Base-by-base conservation (phyloP, 208 protist species). In the Porcisia hertigi region DNA sequence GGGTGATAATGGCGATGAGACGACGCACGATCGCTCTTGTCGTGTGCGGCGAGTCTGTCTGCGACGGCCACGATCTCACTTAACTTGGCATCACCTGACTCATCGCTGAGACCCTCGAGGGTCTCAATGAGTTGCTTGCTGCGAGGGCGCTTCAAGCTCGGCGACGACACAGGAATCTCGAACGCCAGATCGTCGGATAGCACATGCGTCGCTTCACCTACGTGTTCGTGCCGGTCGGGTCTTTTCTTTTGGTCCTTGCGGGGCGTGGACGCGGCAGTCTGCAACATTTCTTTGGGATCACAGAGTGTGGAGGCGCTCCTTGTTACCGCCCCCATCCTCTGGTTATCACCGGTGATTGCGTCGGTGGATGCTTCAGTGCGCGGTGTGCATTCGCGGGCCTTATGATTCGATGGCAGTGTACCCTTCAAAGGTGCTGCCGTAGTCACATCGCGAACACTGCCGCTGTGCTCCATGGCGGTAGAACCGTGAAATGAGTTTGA, bases 141-240 rank as follows among this genome's bases (percentile, higher is more conserved):
- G 11, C 11, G 20, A 8, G 4, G 64, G 8, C 57, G 16, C 30
- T 25, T 66, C 45, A 20, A 34, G 1, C 62, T 36, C 8, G 79
- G 41, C 54, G 78, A 60, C 58, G 62, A 12, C 20, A 53, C 73
- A 14, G 57, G 65, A 16, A 73, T 47, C 12, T 55, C 65, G n/a
- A 54, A n/a, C 45, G 52, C 11, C 14, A 55, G 39, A 45, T 25
- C 34, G 16, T 9, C 16, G 2, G 39, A 43, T 66, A 18, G 8
- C 39, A 20, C 20, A 41, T 49, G 39, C 14, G 39, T 16, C 39
- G 20, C 62, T 66, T 66, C 20, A 9, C 36, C 39, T 9, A 49
- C 62, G 39, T 30, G 3, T 34, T 49, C 6, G 18, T 20, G 36
- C 36, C 25, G 14, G 25, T 71, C 62, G 7, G 63, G 7, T 12